A percentile compares a stretch with the other conserved stretches of the same genome.
Evolutionary conservation across 352 stramenopile species (phyloP).

Genomic region (Phytopythium cucurbitacearum): DNA sequence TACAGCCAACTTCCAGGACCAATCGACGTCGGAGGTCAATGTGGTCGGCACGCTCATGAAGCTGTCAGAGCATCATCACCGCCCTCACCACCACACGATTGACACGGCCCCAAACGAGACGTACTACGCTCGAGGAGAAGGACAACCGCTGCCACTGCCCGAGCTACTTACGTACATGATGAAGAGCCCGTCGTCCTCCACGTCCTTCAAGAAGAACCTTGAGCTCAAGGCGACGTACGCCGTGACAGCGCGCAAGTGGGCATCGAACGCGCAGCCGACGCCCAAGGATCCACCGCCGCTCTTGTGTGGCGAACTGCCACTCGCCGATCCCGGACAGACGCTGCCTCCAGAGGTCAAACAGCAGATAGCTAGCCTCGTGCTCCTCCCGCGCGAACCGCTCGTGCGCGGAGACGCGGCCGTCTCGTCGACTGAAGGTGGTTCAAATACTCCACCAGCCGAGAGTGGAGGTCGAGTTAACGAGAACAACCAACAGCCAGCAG

Average conservation of each 20-base stretch:
- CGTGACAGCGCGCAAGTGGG: constrained; percentile 57
- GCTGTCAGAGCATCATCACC: constrained; percentile 49
- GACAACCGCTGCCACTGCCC: constrained; percentile 18
- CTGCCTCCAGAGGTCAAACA: constrained; percentile 44
- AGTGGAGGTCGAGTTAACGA: no score
- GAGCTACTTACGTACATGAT: constrained; percentile 60
- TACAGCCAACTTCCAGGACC: constrained; percentile 48
- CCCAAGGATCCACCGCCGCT: constrained; percentile 50
- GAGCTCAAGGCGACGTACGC: constrained; percentile 63
- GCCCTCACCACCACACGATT: constrained; percentile 4
- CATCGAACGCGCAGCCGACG: constrained; percentile 26
- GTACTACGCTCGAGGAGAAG: constrained; percentile 49
- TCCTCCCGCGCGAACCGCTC: constrained; percentile 46
- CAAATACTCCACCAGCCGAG: no score
- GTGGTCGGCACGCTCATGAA: constrained; percentile 68
- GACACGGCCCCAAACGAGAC: constrained; percentile 10
- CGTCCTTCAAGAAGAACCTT: constrained; percentile 58
- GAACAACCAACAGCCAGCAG: no score
- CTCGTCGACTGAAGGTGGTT: no score
- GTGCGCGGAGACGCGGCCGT: constrained; percentile 28
- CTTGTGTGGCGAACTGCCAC: constrained; percentile 51
- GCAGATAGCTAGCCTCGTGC: constrained; percentile 33
- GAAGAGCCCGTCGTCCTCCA: constrained; percentile 38
- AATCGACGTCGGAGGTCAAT: constrained; percentile 46
- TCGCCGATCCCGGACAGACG: constrained; percentile 48